Conservation (phyloP, 345 rosid genomes). For the Syzygium aromaticum region DNA sequence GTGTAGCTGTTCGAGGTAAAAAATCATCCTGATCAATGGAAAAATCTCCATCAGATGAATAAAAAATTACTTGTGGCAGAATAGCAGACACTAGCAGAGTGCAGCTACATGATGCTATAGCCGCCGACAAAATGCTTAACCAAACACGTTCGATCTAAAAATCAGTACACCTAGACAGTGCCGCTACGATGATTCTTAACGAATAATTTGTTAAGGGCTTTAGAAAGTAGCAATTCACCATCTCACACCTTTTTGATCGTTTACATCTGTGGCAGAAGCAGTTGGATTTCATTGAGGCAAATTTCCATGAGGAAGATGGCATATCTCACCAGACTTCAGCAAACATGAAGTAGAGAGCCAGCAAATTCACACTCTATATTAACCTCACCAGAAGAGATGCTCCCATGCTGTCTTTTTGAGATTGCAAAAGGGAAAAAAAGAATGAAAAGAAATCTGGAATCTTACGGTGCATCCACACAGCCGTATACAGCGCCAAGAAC, state of each 20-base stretch:
- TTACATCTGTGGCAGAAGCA: not conserved
- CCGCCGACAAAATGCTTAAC: not conserved
- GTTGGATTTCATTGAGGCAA: not conserved
- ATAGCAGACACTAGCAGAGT: not conserved
- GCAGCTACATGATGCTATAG: not conserved
- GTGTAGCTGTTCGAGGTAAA: constrained; percentile 91
- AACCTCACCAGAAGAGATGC: not conserved
- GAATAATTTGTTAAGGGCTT: not conserved
- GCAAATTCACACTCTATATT: not conserved
- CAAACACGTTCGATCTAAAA: not conserved
- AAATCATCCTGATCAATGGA: constrained; percentile 71
- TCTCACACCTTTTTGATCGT: not conserved
- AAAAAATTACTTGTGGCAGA: not conserved
- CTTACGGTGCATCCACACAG: not conserved
- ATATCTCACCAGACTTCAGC: not conserved
- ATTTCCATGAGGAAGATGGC: not conserved
- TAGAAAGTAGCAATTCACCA: not conserved
- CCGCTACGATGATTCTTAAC: not conserved
- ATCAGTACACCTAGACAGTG: not conserved
- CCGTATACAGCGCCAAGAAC: not conserved
- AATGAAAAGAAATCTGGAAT: not conserved
- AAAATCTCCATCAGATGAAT: not conserved
- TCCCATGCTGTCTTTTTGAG: not conserved
- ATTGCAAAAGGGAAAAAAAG: not conserved
- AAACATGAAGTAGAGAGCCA: not conserved